Percentiles rank a stretch among this genome's conserved stretches.
Evolutionary conservation across 371 early-diverging fungal species (phyloP).

Genomic region (Apophysomyces sp.): DNA sequence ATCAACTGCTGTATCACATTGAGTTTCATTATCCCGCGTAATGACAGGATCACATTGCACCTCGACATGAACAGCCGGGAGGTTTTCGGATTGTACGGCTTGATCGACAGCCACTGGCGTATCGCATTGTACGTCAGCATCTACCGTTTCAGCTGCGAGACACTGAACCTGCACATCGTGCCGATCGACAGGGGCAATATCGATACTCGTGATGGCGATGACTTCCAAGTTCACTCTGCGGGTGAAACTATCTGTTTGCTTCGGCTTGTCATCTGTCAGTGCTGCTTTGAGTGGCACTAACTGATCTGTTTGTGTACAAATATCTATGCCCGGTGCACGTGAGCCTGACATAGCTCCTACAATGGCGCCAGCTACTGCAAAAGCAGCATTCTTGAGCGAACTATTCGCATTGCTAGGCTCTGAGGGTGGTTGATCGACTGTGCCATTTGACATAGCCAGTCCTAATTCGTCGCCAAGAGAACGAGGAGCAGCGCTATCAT

Average conservation of each 20-base stretch:
- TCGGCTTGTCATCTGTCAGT: neutral
- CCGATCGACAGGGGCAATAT: neutral
- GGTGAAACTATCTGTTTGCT: neutral
- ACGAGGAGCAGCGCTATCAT: slow-evolving; percentile 9
- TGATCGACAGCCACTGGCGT: neutral
- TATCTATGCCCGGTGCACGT: neutral
- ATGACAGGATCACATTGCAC: neutral
- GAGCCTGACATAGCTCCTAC: slow-evolving; percentile 5
- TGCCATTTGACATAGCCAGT: slow-evolving; percentile 5
- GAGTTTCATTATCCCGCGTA: neutral
- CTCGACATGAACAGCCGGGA: neutral
- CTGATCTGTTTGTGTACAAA: neutral
- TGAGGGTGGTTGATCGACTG: neutral
- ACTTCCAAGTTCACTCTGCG: neutral
- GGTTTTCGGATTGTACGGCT: neutral
- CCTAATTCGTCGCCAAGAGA: slow-evolving; percentile 32
- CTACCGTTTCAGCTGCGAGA: slow-evolving; percentile 7
- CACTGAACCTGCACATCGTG: slow-evolving; percentile 7
- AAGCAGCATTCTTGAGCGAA: slow-evolving; percentile 4
- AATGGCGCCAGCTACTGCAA: slow-evolving; percentile 8
- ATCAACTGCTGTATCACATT: neutral
- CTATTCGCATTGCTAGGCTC: neutral
- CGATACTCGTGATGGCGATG: neutral
- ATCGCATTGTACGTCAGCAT: neutral
- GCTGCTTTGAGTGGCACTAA: neutral